A percentile compares a stretch with the other conserved stretches of the same genome.
phyloP scores from a whole-genome alignment of 768 basidiomycete genomes.

The Collybia mongolica region DNA sequence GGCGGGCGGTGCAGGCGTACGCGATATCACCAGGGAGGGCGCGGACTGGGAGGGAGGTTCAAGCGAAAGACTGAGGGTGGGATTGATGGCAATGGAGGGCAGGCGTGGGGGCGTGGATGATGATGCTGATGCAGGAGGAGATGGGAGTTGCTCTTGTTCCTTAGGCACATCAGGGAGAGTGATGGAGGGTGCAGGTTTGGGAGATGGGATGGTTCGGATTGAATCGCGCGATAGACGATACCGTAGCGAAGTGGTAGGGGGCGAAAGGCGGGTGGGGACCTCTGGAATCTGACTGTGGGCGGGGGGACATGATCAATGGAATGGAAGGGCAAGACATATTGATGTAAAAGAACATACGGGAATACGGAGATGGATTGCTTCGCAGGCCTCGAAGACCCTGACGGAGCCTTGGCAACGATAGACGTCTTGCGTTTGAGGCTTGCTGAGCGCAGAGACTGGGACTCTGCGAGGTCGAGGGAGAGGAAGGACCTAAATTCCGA shows the following conservation, averaged over 20 bases:
- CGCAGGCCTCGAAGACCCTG: conserved; percentile 5
- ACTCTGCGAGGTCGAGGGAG: conserved; percentile 66
- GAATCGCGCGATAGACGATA: conserved; percentile 34
- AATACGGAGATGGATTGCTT: conserved; percentile 13
- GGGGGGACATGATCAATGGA: conserved; percentile 1
- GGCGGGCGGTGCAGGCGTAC: conserved; percentile 17
- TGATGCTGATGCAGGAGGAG: conserved; percentile 14
- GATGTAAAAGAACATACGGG: conserved; percentile 19
- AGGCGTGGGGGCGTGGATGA: conserved; percentile 25
- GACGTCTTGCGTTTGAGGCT: conserved; percentile 31
- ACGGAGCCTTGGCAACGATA: conserved; percentile 10
- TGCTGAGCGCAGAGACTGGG: conserved; percentile 38
- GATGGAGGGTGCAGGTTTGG: conserved; percentile 56
- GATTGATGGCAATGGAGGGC: conserved; percentile 27
- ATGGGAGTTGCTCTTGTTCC: conserved; percentile 3
- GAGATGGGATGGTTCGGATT: conserved; percentile 52
- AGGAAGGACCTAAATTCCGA: conserved; percentile 57
- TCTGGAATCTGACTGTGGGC: conserved; percentile 23
- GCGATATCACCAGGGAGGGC: conserved; percentile 17
- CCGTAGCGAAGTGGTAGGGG: conserved; percentile 19
- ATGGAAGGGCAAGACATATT: neutral
- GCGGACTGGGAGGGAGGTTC: conserved; percentile 14
- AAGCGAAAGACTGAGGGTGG: conserved; percentile 23
- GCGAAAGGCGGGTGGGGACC: conserved; percentile 12
- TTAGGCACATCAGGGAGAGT: conserved; percentile 46